Evolutionary conservation across 148 eudicot species (phyloP), one percentile per base, ranked within the genome.

Genomic region (Cornus kousa): DNA sequence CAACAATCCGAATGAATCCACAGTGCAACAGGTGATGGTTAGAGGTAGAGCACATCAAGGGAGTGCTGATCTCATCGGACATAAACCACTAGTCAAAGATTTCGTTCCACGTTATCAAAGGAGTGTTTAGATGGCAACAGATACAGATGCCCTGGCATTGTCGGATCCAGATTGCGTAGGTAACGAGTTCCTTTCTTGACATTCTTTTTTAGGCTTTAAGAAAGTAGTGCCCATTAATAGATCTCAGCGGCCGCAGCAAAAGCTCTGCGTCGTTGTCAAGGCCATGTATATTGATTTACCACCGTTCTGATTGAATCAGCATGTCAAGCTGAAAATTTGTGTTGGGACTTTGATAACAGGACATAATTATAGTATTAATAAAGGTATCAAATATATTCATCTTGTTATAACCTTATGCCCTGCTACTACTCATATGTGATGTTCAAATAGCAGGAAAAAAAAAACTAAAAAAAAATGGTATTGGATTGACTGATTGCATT

Each of bases 21-120:
- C 80, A 66, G 66, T 48, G 62, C 83, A 74, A 60, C 79, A 55
- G 69, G 71, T 62, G 22, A 79, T 70, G 69, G 23, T 67, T 70
- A 68, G 67, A 75, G 80, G 76, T 68, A 80, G 87, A 78, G 73
- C 65, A 77, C 70, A 82, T 71, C 82, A 85, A 78, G 81, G 76
- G 16, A 83, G 85, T 46, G 73, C 77, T 19, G 86, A 85, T 59
- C 81, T 83, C 31, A 62, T 78, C 17, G 77, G 72, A 67, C 81
- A 78, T 16, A 82, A 71, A 55, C 80, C 77, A n/a, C 48, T 80
- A 20, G 23, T 68, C 10, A 74, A 73, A 43, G 76, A 86, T 50
- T 67, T n/a, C 33, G 53, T 43, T 59, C 83, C 76, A 0, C 85
- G 80, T 39, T 79, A 82, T 39, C 83, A 84, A 46, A 82, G 76